Evolutionary conservation across 2,329 filamentous ascomycete genomes (phyloP).

Genomic region (Pestalotiopsis sp.): DNA sequence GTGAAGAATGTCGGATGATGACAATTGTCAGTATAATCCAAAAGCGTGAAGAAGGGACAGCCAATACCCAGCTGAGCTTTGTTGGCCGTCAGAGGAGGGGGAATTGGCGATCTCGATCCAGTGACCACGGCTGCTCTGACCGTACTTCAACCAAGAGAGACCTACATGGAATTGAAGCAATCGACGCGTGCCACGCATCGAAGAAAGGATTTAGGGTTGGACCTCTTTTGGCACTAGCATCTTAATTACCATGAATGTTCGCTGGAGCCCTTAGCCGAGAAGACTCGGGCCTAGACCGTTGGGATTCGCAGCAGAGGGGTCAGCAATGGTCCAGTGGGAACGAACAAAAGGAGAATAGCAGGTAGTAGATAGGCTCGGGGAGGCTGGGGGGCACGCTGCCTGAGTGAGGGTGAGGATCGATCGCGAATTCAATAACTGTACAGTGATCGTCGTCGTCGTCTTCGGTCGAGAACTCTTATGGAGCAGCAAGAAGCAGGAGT

Average conservation of each 20-base stretch:
- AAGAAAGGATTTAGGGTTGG: background rate
- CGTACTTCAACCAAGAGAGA: background rate
- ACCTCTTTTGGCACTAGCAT: background rate
- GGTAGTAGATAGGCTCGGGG: background rate
- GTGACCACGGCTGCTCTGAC: background rate
- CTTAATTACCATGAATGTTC: background rate
- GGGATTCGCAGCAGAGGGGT: background rate
- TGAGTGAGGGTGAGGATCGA: background rate
- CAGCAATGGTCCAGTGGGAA: background rate
- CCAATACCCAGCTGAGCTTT: background rate
- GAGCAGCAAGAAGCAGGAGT: no score
- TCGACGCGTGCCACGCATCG: background rate
- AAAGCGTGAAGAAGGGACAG: no score
- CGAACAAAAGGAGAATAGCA: background rate
- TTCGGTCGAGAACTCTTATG: background rate
- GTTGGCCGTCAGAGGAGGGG: background rate
- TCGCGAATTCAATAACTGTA: background rate
- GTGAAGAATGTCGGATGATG: background rate
- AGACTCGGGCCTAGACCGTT: background rate
- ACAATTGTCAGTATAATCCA: background rate
- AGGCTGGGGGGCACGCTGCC: background rate
- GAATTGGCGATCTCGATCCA: background rate
- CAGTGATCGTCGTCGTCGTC: background rate
- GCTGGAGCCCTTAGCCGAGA: background rate
- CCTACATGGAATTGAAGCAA: background rate